These are phyloP conservation scores for Pythium insidiosum DNA, from an alignment of 352 stramenopile species.

Conservation along the genomic window DNA sequence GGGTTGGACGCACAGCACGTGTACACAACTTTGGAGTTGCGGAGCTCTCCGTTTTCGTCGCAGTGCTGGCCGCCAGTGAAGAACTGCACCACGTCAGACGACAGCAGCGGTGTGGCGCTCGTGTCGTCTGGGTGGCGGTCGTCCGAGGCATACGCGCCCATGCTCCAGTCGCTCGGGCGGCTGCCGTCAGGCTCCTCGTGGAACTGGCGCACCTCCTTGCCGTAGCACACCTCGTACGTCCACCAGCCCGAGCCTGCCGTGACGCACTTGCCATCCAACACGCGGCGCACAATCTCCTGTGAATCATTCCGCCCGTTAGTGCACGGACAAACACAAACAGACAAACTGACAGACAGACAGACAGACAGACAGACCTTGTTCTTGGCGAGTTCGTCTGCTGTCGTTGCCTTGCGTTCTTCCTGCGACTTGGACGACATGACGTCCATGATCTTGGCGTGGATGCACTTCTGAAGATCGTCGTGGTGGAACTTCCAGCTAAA, in stretches of 20 bases:
- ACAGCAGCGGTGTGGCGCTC: slow-evolving; percentile 6
- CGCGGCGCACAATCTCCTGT: slow-evolving; percentile 33
- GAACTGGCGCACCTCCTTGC: slow-evolving; percentile 73
- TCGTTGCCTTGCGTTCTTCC: slow-evolving; percentile 24
- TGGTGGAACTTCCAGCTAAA: slow-evolving; percentile 83
- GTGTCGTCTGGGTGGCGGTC: slow-evolving; percentile 15
- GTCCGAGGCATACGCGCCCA: slow-evolving; percentile 51
- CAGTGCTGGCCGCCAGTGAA: slow-evolving; percentile 74
- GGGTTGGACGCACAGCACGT: slow-evolving; percentile 68
- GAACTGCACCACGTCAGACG: slow-evolving; percentile 54
- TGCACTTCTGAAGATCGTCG: slow-evolving; percentile 61
- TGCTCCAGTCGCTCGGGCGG: slow-evolving; percentile 75
- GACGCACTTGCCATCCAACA: slow-evolving; percentile 50
- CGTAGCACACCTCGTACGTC: slow-evolving; percentile 83
- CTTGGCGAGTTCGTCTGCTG: slow-evolving; percentile 17
- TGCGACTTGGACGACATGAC: slow-evolving; percentile 28
- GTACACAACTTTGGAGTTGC: slow-evolving; percentile 67
- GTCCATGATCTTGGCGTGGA: slow-evolving; percentile 53
- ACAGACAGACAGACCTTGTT: slow-evolving; percentile 13
- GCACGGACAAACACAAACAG: neutral
- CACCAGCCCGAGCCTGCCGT: slow-evolving; percentile 61
- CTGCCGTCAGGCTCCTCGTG: slow-evolving; percentile 70
- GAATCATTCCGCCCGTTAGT: too few species aligned
- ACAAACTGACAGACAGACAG: neutral
- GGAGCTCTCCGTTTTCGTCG: slow-evolving; percentile 74